Evolutionary conservation across 768 basidiomycete genomes (phyloP), one percentile per base, ranked within the genome.

Genomic region (Psilocybe subaeruginosa): DNA sequence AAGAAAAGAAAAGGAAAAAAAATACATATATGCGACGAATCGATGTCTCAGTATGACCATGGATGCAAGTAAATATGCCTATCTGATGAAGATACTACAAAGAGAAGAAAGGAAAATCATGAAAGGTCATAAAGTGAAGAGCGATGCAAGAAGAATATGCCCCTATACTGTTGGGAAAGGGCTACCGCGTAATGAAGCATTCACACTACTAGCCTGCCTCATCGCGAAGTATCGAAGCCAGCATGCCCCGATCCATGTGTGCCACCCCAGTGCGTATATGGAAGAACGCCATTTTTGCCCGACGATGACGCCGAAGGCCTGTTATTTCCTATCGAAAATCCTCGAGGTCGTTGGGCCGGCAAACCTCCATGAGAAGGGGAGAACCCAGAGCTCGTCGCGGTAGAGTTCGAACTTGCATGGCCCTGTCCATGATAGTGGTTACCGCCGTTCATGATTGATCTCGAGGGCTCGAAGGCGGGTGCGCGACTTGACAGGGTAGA

Each of bases 401-500:
- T 52, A 17, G 35, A 27, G 46, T 55, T 56, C 39, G 55, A 61
- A 27, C 19, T 52, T 19, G 30, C 19, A 19, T 17, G n/a, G 3
- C 50, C 39, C 12, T 52, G 49, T 19, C 55, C 49, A 29, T 60
- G 48, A 45, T 30, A 49, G 56, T 48, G 46, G 39, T 14, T 27
- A 16, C 37, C 57, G 12, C 62, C 60, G n/a, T 66, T 63, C 11
- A 56, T 11, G 16, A 53, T 39, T 8, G 62, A 54, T 33, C 69
- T 64, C 12, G 71, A 75, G 1, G 84, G 85, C 65, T 86, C 85
- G 56, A 86, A 87, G 14, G 84, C 80, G 3, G 79, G 76, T 2
- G 85, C 85, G 41, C 78, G 81, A 60, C 81, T 80, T 8, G 85
- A 86, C n/a, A 86, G 68, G 11, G 73, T 80, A 7, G 83, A 82